Percentiles rank a stretch among this genome's conserved stretches.
Conservation (phyloP, 2,329 filamentous ascomycete species). For the Cadophora sp. region DNA sequence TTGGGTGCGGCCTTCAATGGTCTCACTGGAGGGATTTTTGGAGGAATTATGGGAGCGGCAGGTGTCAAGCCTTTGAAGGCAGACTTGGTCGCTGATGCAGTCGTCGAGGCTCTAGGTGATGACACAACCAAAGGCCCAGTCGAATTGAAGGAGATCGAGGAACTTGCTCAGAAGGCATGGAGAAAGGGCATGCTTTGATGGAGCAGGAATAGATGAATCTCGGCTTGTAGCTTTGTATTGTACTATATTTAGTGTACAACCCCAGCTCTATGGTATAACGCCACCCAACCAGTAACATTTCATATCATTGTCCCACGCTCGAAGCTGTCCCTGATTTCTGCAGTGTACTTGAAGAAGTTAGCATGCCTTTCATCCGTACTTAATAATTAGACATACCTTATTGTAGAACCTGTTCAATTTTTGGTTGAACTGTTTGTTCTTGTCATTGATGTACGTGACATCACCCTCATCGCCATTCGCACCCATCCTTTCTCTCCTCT, state of each 20-base stretch:
- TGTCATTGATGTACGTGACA: conserved; percentile 99
- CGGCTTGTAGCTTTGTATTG: conserved; percentile 32
- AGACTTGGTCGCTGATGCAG: conserved; percentile 85
- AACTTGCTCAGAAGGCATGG: conserved; percentile 83
- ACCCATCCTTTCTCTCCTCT: conserved; percentile 79
- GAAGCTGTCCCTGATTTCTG: conserved; percentile 96
- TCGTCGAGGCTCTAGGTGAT: conserved; percentile 85
- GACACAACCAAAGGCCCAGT: conserved; percentile 75
- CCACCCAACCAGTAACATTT: conserved; percentile 18
- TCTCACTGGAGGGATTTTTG: conserved; percentile 77
- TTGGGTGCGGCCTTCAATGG: conserved; percentile 79
- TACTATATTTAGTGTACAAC: conserved; percentile 29
- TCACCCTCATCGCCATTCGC: conserved; percentile 86
- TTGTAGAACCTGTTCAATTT: conserved; percentile 97
- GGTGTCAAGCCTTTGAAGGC: conserved; percentile 87
- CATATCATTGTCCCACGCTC: conserved; percentile 96
- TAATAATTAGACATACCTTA: conserved; percentile 59
- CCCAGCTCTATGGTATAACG: conserved; percentile 24
- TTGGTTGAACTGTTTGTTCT: conserved; percentile 99
- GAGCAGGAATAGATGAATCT: conserved; percentile 20
- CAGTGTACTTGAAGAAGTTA: conserved; percentile 70
- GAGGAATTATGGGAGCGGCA: conserved; percentile 79
- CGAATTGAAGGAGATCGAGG: conserved; percentile 81
- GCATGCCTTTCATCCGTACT: conserved; percentile 17
- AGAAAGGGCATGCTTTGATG: conserved; percentile 84